These are phyloP conservation scores for Cladosporium sp. DNA, from an alignment of 2,329 filamentous ascomycete genomes.

Conservation along the genomic window DNA sequence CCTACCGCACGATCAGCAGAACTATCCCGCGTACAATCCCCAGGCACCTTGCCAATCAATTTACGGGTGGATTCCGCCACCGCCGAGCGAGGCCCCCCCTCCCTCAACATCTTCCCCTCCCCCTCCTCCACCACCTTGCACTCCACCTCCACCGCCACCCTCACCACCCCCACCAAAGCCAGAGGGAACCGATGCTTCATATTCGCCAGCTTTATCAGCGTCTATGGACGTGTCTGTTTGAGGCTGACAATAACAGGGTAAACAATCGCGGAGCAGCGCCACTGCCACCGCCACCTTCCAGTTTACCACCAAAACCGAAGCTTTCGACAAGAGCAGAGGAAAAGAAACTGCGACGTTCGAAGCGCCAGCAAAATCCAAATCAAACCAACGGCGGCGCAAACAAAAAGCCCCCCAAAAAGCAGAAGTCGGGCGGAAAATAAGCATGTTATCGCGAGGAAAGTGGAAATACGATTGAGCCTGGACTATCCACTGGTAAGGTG, in stretches of 20 bases:
- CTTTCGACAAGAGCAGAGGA: not conserved
- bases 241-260: not conserved
- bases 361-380: not conserved
- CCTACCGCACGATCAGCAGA: not conserved
- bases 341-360: not conserved
- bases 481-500: conserved; percentile 3
- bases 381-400: not conserved
- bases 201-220: conserved; percentile 1
- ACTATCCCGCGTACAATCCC: not conserved
- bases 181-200: not conserved
- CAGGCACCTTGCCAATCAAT: not conserved
- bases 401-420: not conserved
- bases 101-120: not conserved
- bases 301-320: not conserved
- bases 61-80: not conserved
- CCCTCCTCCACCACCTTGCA: not conserved
- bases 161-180: conserved; percentile 1
- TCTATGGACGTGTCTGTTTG: conserved; percentile 6
- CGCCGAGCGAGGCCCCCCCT: not conserved
- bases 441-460: not conserved
- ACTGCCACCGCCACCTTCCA: not conserved
- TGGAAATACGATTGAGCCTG: not conserved
- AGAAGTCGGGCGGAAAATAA: not conserved
- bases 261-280: not conserved
- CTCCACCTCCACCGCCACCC: conserved; percentile 3